A percentile compares a stretch with the other conserved stretches of the same genome.
Conservation (phyloP, 345 rosid genomes). For the Populus alba region DNA sequence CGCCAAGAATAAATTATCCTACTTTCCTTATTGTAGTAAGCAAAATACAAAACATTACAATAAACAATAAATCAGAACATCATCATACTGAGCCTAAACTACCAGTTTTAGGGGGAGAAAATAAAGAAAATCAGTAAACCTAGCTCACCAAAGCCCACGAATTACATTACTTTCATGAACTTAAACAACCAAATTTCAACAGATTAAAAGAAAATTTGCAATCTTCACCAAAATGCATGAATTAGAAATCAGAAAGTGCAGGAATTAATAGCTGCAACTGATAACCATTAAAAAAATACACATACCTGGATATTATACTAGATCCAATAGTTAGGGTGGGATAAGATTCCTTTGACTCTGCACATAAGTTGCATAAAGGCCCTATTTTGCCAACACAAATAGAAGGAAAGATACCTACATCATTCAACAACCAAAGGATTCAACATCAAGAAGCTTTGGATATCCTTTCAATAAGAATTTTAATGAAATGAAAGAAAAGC, state of each 20-base stretch:
- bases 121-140: neutral
- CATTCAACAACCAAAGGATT: slow-evolving; percentile 19
- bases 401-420: slow-evolving; percentile 58
- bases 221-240: neutral
- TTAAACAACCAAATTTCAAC: neutral
- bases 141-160: neutral
- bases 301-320: slow-evolving; percentile 42
- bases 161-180: neutral
- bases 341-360: slow-evolving; percentile 46
- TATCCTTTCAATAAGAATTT: neutral
- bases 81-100: neutral
- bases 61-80: neutral
- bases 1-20: neutral
- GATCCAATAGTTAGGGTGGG: slow-evolving; percentile 30
- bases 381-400: slow-evolving; percentile 67
- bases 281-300: neutral
- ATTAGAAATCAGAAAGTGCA: slow-evolving; percentile 8
- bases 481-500: neutral
- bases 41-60: neutral
- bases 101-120: neutral
- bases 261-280: slow-evolving; percentile 2
- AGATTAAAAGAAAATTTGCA: neutral
- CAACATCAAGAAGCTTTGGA: neutral
- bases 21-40: neutral
- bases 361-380: slow-evolving; percentile 70